A percentile compares a stretch with the other conserved stretches of the same genome.
Conservation (phyloP, 345 rosid species). For the Sonneratia alba region DNA sequence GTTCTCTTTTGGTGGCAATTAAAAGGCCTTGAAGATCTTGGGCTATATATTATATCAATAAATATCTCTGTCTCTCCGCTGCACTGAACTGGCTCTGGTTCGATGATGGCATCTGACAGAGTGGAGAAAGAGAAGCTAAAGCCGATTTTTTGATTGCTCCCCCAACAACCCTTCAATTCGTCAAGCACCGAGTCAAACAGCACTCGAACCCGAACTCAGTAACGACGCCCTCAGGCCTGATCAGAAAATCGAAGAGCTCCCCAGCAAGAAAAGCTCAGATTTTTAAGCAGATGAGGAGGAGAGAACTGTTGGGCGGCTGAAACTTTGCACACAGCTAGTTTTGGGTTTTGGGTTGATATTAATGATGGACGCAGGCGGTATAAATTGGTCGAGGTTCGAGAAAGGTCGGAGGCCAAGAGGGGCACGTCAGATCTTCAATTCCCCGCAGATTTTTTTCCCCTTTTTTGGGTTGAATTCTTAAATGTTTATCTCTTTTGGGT, state of each 20-base stretch:
- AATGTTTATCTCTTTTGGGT: too few relatives aligned
- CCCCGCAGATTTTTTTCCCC: too few relatives aligned
- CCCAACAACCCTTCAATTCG: slow-evolving; percentile 4
- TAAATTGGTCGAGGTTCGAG: not conserved
- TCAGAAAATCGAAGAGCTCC: not conserved
- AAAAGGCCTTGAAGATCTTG: slow-evolving; percentile 3
- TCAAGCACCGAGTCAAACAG: not conserved
- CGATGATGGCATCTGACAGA: slow-evolving; percentile 2
- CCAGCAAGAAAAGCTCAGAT: not conserved
- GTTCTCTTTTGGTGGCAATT: not conserved
- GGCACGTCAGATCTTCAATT: not conserved
- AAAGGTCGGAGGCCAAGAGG: not conserved
- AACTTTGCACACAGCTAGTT: not conserved
- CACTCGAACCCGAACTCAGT: not conserved
- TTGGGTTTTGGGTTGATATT: not conserved
- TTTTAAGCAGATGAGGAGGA: not conserved
- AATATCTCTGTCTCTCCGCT: not conserved
- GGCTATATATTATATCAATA: slow-evolving; percentile 1
- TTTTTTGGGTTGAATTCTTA: too few relatives aligned
- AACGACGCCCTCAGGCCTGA: not conserved
- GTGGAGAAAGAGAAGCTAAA: not conserved
- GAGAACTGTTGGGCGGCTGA: not conserved
- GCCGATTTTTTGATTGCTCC: not conserved
- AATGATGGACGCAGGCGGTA: too few relatives aligned
- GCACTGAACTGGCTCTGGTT: not conserved